phyloP scores from a whole-genome alignment of 208 protist genomes.

The Leishmania guyanensis region DNA sequence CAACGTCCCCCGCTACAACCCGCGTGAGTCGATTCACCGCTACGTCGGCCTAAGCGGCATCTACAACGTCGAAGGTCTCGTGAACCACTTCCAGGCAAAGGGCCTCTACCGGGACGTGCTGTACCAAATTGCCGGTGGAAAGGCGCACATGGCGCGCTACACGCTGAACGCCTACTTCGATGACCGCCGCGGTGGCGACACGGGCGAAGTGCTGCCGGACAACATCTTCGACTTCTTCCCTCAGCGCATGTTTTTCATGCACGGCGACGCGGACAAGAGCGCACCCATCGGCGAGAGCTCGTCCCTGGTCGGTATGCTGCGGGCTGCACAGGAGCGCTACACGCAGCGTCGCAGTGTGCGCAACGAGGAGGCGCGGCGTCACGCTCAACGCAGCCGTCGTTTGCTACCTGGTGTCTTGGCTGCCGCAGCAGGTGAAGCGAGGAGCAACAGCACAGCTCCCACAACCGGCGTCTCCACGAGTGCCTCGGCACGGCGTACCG shows the following conservation, averaged over 20 bases:
- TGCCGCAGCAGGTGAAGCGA: slow-evolving; percentile 2
- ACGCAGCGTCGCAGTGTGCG: slow-evolving; percentile 28
- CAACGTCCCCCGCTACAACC: slow-evolving; percentile 86
- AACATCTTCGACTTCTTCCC: slow-evolving; percentile 88
- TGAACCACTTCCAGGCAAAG: slow-evolving; percentile 57
- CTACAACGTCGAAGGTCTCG: slow-evolving; percentile 75
- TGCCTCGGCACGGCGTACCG: neutral
- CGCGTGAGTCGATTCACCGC: slow-evolving; percentile 69
- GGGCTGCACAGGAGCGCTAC: slow-evolving; percentile 48
- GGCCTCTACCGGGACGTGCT: slow-evolving; percentile 76
- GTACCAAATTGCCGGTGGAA: slow-evolving; percentile 63
- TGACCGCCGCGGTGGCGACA: slow-evolving; percentile 32
- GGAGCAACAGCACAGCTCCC: neutral
- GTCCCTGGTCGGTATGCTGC: slow-evolving; percentile 59
- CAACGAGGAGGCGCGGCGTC: slow-evolving; percentile 34
- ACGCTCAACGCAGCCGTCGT: slow-evolving; percentile 26
- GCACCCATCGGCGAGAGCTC: slow-evolving; percentile 77
- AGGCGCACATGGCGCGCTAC: slow-evolving; percentile 49
- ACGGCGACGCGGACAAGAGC: slow-evolving; percentile 81
- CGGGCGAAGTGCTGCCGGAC: slow-evolving; percentile 74
- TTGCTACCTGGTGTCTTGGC: slow-evolving; percentile 8
- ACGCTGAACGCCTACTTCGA: slow-evolving; percentile 75
- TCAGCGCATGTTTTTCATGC: slow-evolving; percentile 76
- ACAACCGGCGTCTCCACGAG: neutral
- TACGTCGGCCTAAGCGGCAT: slow-evolving; percentile 88